Percentiles rank a stretch among this genome's conserved stretches.
Conservation (phyloP, 2,329 filamentous ascomycete genomes). For the Gnomoniopsis sp. region DNA sequence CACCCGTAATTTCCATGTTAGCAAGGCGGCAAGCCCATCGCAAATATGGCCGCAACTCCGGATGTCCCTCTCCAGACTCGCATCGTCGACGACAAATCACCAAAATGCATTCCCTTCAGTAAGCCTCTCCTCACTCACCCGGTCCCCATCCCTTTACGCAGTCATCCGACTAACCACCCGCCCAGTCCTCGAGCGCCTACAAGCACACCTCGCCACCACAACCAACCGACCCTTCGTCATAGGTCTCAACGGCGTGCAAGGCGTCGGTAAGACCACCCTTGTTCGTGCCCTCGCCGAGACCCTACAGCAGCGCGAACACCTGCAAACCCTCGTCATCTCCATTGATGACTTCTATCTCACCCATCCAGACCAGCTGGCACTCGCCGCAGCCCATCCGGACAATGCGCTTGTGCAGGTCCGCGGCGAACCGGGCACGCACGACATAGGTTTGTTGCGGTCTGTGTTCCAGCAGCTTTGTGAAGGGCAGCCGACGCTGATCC, state of each 20-base stretch:
- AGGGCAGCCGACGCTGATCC: slow-evolving; percentile 54
- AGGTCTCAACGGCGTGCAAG: slow-evolving; percentile 88
- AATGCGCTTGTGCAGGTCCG: slow-evolving; percentile 79
- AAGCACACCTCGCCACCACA: slow-evolving; percentile 24
- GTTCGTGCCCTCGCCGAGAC: slow-evolving; percentile 63
- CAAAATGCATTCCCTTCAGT: slow-evolving; percentile 72
- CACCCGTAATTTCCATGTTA: not conserved
- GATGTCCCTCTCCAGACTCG: slow-evolving; percentile 28
- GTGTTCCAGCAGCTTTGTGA: slow-evolving; percentile 60
- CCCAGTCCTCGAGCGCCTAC: slow-evolving; percentile 53
- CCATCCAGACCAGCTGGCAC: slow-evolving; percentile 62
- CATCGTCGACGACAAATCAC: slow-evolving; percentile 74
- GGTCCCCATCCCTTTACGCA: not conserved
- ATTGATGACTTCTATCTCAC: slow-evolving; percentile 89
- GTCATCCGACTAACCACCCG: not conserved
- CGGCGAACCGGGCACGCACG: slow-evolving; percentile 81
- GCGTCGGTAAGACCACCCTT: slow-evolving; percentile 87
- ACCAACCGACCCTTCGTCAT: slow-evolving; percentile 68
- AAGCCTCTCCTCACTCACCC: not conserved
- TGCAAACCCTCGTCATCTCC: slow-evolving; percentile 69
- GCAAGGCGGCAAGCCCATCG: not conserved
- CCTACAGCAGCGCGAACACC: slow-evolving; percentile 53
- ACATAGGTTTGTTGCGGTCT: slow-evolving; percentile 59
- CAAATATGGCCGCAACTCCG: slow-evolving; percentile 26
- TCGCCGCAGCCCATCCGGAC: slow-evolving; percentile 61